Conservation (phyloP, 257 asterid genomes). For the Sherardia arvensis region DNA sequence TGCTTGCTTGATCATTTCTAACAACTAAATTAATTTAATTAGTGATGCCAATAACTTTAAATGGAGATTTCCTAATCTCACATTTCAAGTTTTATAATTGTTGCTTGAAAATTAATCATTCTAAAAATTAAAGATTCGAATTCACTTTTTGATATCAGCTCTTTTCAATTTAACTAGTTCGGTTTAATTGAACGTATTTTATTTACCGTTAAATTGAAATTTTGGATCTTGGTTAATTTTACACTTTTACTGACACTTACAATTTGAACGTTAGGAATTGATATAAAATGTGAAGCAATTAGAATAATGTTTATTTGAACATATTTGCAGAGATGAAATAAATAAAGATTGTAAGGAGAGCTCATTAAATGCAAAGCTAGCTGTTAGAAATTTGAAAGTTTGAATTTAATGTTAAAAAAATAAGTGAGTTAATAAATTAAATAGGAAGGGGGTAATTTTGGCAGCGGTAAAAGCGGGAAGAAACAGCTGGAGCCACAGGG, state of each 20-base stretch:
- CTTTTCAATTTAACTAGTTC: too few relatives aligned
- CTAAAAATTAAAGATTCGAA: too few relatives aligned
- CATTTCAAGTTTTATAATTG: too few relatives aligned
- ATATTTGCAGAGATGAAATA: neutral
- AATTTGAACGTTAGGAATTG: neutral
- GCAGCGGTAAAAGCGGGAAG: slow-evolving; percentile 48
- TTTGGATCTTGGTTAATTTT: neutral
- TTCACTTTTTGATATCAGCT: too few relatives aligned
- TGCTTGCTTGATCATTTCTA: neutral
- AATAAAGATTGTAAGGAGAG: neutral
- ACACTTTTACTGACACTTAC: neutral
- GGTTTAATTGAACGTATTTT: too few relatives aligned
- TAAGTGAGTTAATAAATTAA: neutral
- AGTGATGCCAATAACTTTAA: neutral
- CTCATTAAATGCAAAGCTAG: neutral
- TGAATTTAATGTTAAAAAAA: slow-evolving; percentile 16
- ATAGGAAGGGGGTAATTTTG: slow-evolving; percentile 16
- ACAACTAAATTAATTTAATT: neutral
- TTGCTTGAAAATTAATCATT: too few relatives aligned
- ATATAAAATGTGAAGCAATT: neutral
- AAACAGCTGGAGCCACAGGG: slow-evolving; percentile 31
- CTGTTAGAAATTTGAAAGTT: slow-evolving; percentile 6
- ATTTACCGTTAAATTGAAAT: neutral
- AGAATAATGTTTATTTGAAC: neutral
- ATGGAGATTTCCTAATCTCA: neutral